Evolutionary conservation across 2,329 filamentous ascomycete genomes (phyloP).

Genomic region (Dendryphion nanum): DNA sequence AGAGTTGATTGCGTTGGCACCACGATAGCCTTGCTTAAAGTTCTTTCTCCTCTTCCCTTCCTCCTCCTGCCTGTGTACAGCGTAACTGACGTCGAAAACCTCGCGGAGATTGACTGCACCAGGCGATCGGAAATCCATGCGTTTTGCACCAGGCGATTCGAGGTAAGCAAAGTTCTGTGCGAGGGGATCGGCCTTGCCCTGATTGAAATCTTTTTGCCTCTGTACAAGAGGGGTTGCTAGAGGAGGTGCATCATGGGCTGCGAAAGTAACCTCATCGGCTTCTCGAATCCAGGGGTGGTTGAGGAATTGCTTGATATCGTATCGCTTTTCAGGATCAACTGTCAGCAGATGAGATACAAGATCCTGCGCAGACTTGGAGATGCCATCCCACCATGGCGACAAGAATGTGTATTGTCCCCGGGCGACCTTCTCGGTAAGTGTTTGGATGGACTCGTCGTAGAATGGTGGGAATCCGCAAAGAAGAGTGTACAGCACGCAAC

Average conservation of each 20-base stretch:
- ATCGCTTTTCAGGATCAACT: constrained; percentile 92
- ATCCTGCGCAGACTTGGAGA: constrained; percentile 91
- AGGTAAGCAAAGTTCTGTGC: constrained; percentile 54
- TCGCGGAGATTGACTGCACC: constrained; percentile 94
- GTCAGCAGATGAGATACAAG: constrained; percentile 89
- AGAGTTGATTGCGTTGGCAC: constrained; percentile 62
- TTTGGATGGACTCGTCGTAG: constrained; percentile 96
- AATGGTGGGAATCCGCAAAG: constrained; percentile 98
- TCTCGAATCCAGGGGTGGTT: constrained; percentile 89
- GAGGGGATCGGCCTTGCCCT: constrained; percentile 37
- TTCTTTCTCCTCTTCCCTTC: constrained; percentile 90
- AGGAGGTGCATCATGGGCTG: constrained; percentile 68
- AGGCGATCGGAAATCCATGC: constrained; percentile 91
- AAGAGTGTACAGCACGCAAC: constrained; percentile 93
- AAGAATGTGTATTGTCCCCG: constrained; percentile 96
- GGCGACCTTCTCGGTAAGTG: constrained; percentile 95
- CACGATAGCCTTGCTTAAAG: constrained; percentile 67
- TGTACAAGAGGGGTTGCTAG: constrained; percentile 63
- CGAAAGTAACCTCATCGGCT: constrained; percentile 65
- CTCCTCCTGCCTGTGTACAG: constrained; percentile 94
- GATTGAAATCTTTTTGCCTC: constrained; percentile 56
- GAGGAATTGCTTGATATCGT: constrained; percentile 88
- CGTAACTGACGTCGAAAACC: constrained; percentile 97
- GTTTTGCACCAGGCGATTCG: constrained; percentile 64
- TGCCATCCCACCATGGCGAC: constrained; percentile 99